Evolutionary conservation across 257 asterid species (phyloP).

Genomic region (Solanum megistacrolobum): DNA sequence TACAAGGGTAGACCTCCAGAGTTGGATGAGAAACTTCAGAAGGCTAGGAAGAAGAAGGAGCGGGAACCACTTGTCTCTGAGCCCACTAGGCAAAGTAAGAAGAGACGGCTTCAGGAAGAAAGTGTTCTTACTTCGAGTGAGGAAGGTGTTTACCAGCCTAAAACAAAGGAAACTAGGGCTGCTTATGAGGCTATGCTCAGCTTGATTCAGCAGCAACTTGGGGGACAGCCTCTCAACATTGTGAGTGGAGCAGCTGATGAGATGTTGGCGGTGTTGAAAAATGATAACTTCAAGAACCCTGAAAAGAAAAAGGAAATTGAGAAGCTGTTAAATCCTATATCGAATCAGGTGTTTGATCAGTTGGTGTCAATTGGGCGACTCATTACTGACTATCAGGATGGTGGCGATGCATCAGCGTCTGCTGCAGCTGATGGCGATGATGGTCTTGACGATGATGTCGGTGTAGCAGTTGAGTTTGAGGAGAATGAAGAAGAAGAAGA

Average conservation of each 20-base stretch:
- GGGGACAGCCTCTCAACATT: slow-evolving; percentile 33
- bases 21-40: slow-evolving; percentile 21
- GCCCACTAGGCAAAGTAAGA: slow-evolving; percentile 16
- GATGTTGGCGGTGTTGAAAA: slow-evolving; percentile 29
- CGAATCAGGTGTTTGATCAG: slow-evolving; percentile 13
- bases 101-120: slow-evolving; percentile 25
- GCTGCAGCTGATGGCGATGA: slow-evolving; percentile 19
- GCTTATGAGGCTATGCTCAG: slow-evolving; percentile 36
- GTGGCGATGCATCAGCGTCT: slow-evolving; percentile 12
- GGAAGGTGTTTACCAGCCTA: slow-evolving; percentile 34
- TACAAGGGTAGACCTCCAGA: slow-evolving; percentile 28
- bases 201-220: slow-evolving; percentile 27
- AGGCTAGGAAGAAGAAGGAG: slow-evolving; percentile 30
- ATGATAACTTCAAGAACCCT: slow-evolving; percentile 14
- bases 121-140: slow-evolving; percentile 25
- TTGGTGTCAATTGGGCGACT: slow-evolving; percentile 16
- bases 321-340: slow-evolving; percentile 25
- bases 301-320: slow-evolving; percentile 35
- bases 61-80: slow-evolving; percentile 16
- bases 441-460: slow-evolving; percentile 29
- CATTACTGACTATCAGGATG: slow-evolving; percentile 28
- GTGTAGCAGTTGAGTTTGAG: slow-evolving; percentile 42
- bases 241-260: slow-evolving; percentile 39
- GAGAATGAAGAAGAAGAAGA: slow-evolving; percentile 41
- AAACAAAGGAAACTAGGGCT: slow-evolving; percentile 33